Conservation (phyloP, 2,329 filamentous ascomycete species). For the Colletotrichum melonis region DNA sequence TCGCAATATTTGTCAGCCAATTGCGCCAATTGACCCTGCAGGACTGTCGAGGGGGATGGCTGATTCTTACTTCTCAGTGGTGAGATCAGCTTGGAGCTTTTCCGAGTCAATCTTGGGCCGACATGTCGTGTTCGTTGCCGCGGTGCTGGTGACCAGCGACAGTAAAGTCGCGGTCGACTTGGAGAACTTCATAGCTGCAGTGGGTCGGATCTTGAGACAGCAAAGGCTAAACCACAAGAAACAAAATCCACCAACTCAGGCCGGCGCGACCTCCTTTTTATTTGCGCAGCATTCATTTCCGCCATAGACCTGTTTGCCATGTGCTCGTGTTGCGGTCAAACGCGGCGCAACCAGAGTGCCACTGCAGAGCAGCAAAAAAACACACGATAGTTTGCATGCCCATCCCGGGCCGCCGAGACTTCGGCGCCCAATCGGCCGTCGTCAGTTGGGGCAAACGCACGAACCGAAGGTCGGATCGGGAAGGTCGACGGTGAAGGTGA, state of each 20-base stretch:
- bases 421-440: conserved; percentile 18
- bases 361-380: neutral
- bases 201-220: neutral
- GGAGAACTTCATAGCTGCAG: conserved; percentile 34
- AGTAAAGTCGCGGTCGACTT: conserved; percentile 19
- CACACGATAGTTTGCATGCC: conserved; percentile 18
- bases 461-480: conserved; percentile 29
- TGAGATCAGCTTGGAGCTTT: conserved; percentile 33
- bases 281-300: neutral
- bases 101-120: conserved; percentile 36
- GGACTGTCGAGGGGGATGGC: too few species aligned
- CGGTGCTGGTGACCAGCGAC: conserved; percentile 24
- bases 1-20: conserved; percentile 7
- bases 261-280: neutral
- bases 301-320: too few species aligned
- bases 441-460: neutral
- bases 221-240: too few species aligned
- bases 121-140: conserved; percentile 26
- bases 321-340: neutral
- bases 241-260: too few species aligned
- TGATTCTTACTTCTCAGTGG: conserved; percentile 31
- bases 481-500: conserved; percentile 26
- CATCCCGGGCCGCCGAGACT: conserved; percentile 28
- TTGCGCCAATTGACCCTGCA: neutral
- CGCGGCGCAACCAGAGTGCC: neutral